Conservation (phyloP, 176 grass and related monocot species). For the Triticum dicoccoides region DNA sequence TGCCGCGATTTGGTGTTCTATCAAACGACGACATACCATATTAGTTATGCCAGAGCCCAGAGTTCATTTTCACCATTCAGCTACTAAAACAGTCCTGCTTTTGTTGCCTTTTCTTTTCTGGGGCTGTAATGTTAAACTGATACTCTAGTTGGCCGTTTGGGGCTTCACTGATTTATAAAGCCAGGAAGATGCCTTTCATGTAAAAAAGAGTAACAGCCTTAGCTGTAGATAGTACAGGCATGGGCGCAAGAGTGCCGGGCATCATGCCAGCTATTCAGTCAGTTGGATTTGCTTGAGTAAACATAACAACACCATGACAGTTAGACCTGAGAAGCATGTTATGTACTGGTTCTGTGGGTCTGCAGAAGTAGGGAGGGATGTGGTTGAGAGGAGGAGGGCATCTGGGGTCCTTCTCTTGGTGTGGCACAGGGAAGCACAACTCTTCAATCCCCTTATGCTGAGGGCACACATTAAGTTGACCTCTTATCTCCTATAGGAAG, state of each 20-base stretch:
- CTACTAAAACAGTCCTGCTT: background rate
- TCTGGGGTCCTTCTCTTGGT: background rate
- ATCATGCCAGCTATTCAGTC: background rate
- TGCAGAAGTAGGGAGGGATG: background rate
- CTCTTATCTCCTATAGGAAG: background rate
- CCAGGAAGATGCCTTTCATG: background rate
- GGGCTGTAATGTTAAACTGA: background rate
- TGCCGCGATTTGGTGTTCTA: background rate
- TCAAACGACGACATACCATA: background rate
- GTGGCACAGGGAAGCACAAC: background rate
- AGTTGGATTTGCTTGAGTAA: background rate
- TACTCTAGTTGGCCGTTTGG: no score
- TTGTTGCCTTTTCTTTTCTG: background rate
- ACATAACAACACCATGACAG: background rate
- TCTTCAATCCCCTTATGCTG: background rate
- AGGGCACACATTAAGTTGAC: background rate
- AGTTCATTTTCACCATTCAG: background rate
- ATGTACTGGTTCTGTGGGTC: background rate
- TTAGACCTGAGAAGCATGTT: background rate
- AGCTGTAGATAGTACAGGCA: background rate
- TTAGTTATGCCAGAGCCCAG: background rate
- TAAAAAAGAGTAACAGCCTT: background rate
- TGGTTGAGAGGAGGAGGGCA: background rate
- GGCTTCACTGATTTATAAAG: no score
- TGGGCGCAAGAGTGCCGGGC: background rate